Conservation (phyloP, 2,329 filamentous ascomycete genomes). For the Podosphaera aphanis region DNA sequence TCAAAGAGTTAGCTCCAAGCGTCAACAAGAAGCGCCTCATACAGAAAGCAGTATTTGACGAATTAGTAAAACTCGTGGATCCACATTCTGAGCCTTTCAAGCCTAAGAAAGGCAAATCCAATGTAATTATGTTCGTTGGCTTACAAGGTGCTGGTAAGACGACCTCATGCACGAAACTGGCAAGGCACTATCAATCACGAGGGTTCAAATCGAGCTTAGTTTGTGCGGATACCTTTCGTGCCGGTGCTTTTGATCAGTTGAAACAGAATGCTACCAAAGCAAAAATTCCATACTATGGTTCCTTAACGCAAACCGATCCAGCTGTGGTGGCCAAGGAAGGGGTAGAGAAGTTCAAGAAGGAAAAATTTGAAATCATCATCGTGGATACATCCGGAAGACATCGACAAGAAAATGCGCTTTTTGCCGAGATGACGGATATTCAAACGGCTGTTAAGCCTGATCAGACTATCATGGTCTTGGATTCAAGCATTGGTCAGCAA, state of each 20-base stretch:
- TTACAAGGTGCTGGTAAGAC: slow-evolving; percentile 95
- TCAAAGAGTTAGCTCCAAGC: slow-evolving; percentile 71
- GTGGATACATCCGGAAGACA: slow-evolving; percentile 93
- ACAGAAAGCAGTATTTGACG: slow-evolving; percentile 92
- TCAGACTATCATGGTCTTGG: slow-evolving; percentile 95
- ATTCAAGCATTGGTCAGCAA: slow-evolving; percentile 88
- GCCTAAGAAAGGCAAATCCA: slow-evolving; percentile 84
- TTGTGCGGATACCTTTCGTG: slow-evolving; percentile 94
- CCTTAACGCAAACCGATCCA: slow-evolving; percentile 85
- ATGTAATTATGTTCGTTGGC: slow-evolving; percentile 99
- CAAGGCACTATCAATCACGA: slow-evolving; percentile 76
- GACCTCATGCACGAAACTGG: slow-evolving; percentile 92
- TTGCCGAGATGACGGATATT: slow-evolving; percentile 95
- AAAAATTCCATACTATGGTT: slow-evolving; percentile 97
- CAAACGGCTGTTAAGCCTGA: slow-evolving; percentile 75
- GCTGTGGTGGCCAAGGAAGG: slow-evolving; percentile 83
- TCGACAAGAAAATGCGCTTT: slow-evolving; percentile 80
- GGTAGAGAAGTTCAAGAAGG: slow-evolving; percentile 97
- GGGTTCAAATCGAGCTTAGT: slow-evolving; percentile 87
- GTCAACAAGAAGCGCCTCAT: slow-evolving; percentile 98
- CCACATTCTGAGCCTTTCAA: slow-evolving; percentile 90
- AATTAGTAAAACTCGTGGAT: slow-evolving; percentile 85
- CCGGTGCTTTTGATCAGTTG: slow-evolving; percentile 91
- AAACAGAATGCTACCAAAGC: slow-evolving; percentile 98
- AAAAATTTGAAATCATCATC: slow-evolving; percentile 93